Base-by-base conservation (phyloP, 768 basidiomycete species). In the Kwoniella sp. region DNA sequence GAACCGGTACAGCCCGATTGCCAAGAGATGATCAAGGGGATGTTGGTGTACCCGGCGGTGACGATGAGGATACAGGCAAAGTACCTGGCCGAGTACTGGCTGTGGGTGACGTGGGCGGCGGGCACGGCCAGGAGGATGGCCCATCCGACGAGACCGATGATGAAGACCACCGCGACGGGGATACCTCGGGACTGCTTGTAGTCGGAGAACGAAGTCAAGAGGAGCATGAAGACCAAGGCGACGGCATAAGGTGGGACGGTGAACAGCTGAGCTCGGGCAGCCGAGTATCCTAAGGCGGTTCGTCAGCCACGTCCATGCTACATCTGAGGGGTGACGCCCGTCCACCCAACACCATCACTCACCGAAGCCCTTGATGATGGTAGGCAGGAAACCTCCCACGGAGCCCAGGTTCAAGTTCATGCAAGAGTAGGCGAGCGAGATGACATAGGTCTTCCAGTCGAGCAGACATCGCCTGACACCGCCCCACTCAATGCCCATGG, bases 211-310 rank as follows among this genome's bases (percentile, higher is more conserved):
- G 60, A 59, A 25, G 63, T 65, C n/a, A 71, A 53, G 20, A 63
- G 48, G 10, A 72, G 36, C 65, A 69, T 70, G 55, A 75, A 71
- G 19, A 74, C 75, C 15, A 76, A 56, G 0, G 75, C 69, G 34
- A 74, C 75, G 25, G 72, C 76, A 52, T 77, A 77, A 5, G 72
- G 73, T 12, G 73, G 74, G 11, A 75, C 73, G 12, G 74, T 73
- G 62, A 67, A 74, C 1, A 76, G 60, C 37, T 75, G 71, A 5
- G 67, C 70, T 50, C 54, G 32, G 17, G 69, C 69, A 23, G 50
- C 56, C 17, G 65, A 50, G 50, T 71, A 69, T 2, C 75, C 75
- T 27, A 73, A 56, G 32, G 15, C 6, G 17, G 45, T 20, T 4
- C 19, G 45, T 4, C 52, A 20, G 17, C 19, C 26, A 19, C 19